Base-by-base conservation (phyloP, 352 stramenopile species). In the Pythium graminicola region DNA sequence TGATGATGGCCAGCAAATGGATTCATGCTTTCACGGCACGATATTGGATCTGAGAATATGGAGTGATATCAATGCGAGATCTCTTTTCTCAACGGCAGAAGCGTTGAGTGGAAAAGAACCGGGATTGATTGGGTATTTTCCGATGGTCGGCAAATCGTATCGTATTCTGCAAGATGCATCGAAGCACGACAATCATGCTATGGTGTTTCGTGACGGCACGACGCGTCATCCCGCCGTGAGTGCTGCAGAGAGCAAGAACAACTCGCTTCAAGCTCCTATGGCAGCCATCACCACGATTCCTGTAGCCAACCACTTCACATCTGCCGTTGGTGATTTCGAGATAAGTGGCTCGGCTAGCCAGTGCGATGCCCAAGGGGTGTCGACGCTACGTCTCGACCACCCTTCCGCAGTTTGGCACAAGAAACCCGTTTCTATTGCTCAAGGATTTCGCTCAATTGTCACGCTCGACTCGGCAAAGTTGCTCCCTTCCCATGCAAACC, bases 11-110 rank as follows among this genome's bases (percentile, higher is more conserved):
- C 14, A 54, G 9, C 56, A 33, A 17, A 53, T 69, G 32, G 43
- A 49, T 8, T 51, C 60, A 41, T 76, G 73, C 45, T 92, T 92
- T 24, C 67, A 72, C 36, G 83, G 83, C 5, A 55, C 69, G 42
- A 70, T 94, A 14, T 45, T 87, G 31, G 81, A 92, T 51, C 19
- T 94, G 9, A 71, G 81, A 9, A 64, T 92, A 55, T 94, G 79
- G 79, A 50, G 38, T 39, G 43, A 57, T 28, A 6, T 71, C 17
- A 51, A 32, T 8, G 23, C 41, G 16, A 19, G 53, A 31, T 46
- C 35, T 1, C 20, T 48, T 2, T 59, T 45, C 42, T 64, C 50
- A 26, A 4, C 46, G 31, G 11, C 54, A 11, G 42, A 57, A 54
- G 16, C 64, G 51, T 29, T 72, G 73, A 38, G 71, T 54, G 26